Evolutionary conservation across 2,329 filamentous ascomycete species (phyloP), one percentile per base, ranked within the genome.

Genomic region (Monosporascus sp.): DNA sequence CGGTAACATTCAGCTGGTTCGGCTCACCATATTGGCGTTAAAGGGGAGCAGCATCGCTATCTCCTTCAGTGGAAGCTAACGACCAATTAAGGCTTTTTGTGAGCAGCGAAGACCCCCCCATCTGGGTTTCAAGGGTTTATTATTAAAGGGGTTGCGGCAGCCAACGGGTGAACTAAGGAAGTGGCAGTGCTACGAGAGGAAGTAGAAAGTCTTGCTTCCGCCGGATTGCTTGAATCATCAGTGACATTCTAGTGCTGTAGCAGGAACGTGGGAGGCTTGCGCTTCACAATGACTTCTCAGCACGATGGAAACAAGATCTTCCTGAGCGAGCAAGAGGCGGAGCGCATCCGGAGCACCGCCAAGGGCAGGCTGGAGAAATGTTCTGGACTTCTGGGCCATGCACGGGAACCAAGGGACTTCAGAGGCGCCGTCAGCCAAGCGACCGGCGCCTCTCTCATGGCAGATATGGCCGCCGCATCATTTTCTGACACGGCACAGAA

Each of bases 281-380:
- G 9, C 19, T 47, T 50, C 53, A 55, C 55, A 45, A 67, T 67
- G 65, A 16, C 55, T 26, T 38, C 48, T 7, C 48, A 47, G 24
- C 48, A 48, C 16, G 47, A 53, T 47, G 58, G 53, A 11, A 60
- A 61, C 31, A 72, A 66, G 1, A 55, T 72, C 19, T 70, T 68
- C 41, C 60, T 72, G 55, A 67, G 69, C 1, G 58, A 57, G 0
- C 58, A 64, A 22, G 70, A 71, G 50, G 63, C 62, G 1, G 55
- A 62, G 8, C 66, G 66, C 5, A 61, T 72, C 9, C 59, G 55
- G 41, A 58, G 53, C 1, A 64, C 58, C 0, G 51, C 68, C 37
- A 58, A 61, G n/a, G 50, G 58, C n/a, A 50, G 52, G 7, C 26
- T 55, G 9, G 50, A 63, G 3, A 63, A 64, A 51, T 63, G 66